These are phyloP conservation scores for Fusarium liriodendri DNA, from an alignment of 2,329 filamentous ascomycete species.

Conservation along the genomic window DNA sequence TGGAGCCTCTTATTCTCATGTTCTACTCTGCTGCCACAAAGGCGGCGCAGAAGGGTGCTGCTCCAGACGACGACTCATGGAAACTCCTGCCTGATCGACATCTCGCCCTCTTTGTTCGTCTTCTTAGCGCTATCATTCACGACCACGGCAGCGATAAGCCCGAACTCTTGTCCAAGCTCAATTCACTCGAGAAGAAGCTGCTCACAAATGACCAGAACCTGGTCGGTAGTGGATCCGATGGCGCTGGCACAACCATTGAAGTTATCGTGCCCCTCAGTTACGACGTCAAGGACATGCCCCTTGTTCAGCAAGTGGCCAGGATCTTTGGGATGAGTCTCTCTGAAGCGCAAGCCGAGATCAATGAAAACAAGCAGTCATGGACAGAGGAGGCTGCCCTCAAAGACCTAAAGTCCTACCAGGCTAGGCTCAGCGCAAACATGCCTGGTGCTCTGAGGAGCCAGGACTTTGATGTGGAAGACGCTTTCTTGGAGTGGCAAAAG, in stretches of 20 bases:
- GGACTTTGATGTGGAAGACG: constrained; percentile 91
- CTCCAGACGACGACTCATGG: constrained; percentile 85
- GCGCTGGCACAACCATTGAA: constrained; percentile 71
- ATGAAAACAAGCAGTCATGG: constrained; percentile 83
- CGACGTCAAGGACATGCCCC: constrained; percentile 96
- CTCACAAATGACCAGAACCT: constrained; percentile 94
- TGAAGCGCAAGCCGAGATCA: constrained; percentile 88
- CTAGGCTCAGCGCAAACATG: constrained; percentile 84
- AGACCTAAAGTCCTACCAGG: constrained; percentile 94
- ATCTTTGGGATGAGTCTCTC: constrained; percentile 86
- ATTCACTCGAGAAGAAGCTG: constrained; percentile 90
- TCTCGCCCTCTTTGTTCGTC: constrained; percentile 90
- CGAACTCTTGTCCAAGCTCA: constrained; percentile 82
- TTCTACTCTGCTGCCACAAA: constrained; percentile 97
- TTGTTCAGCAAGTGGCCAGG: constrained; percentile 87
- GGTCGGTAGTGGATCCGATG: constrained; percentile 48
- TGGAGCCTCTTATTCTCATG: constrained; percentile 93
- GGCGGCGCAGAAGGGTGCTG: constrained; percentile 79
- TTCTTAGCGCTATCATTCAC: constrained; percentile 83
- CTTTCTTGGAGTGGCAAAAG: constrained; percentile 91
- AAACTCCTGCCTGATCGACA: constrained; percentile 94
- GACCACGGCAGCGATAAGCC: constrained; percentile 88
- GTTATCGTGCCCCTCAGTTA: constrained; percentile 86
- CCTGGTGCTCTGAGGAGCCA: constrained; percentile 80
- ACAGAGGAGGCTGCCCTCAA: constrained; percentile 90